phyloP scores from a whole-genome alignment of 805 yeast species.

The Ogataea siamensis region DNA sequence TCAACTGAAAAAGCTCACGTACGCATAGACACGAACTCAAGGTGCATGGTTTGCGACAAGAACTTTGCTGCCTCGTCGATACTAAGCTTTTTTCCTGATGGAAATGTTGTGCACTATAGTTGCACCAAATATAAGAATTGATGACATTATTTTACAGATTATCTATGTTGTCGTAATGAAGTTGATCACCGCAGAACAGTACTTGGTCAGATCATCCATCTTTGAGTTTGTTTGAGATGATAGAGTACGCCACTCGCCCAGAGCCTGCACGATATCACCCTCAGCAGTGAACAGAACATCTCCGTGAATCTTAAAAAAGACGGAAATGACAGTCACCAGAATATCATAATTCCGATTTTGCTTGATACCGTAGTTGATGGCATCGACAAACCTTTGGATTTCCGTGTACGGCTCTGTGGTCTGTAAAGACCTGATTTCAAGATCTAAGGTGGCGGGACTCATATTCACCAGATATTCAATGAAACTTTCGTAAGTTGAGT shows the following conservation, averaged over 20 bases:
- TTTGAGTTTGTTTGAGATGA: slow-evolving; percentile 43
- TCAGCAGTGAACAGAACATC: slow-evolving; percentile 54
- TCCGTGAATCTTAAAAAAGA: slow-evolving; percentile 76
- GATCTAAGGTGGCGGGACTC: slow-evolving; percentile 76
- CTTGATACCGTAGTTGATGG: slow-evolving; percentile 58
- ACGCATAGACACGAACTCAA: slow-evolving; percentile 42
- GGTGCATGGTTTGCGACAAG: slow-evolving; percentile 62
- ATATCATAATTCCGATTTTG: slow-evolving; percentile 68
- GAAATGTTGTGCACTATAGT: slow-evolving; percentile 54
- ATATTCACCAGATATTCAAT: slow-evolving; percentile 53
- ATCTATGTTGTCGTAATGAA: slow-evolving; percentile 45
- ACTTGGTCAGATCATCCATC: slow-evolving; percentile 69
- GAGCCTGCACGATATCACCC: slow-evolving; percentile 28
- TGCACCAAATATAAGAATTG: slow-evolving; percentile 35
- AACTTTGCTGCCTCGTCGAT: slow-evolving; percentile 44
- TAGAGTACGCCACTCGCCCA: slow-evolving; percentile 42
- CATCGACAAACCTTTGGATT: slow-evolving; percentile 61
- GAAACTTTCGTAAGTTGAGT: slow-evolving; percentile 46
- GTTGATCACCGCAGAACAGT: slow-evolving; percentile 75
- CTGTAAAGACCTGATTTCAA: slow-evolving; percentile 81
- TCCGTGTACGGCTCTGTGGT: slow-evolving; percentile 66
- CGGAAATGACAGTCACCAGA: slow-evolving; percentile 73
- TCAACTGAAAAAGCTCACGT: slow-evolving; percentile 36
- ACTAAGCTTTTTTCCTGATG: slow-evolving; percentile 46
- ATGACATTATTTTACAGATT: slow-evolving; percentile 17